Evolutionary conservation across 805 yeast genomes (phyloP).

Genomic region (Maudiozyma pseudohumilis): DNA sequence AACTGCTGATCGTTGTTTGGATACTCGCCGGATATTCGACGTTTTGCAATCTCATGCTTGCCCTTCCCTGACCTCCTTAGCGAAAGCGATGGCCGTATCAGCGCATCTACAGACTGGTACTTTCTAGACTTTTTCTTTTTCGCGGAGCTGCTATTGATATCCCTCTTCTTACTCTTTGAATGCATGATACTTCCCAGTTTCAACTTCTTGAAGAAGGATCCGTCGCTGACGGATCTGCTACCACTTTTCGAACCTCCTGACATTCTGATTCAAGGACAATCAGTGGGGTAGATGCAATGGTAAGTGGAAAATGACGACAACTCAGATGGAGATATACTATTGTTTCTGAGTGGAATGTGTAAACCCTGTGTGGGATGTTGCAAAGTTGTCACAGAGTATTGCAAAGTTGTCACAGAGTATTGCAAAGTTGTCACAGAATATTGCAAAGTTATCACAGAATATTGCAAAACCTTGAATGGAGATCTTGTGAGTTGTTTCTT

Average conservation of each 20-base stretch:
- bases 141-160: neutral
- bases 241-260: neutral
- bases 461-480: too few relatives aligned
- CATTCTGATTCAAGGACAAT: too few relatives aligned
- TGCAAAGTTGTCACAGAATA: too few relatives aligned
- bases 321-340: too few relatives aligned
- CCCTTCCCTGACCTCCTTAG: slow-evolving; percentile 10
- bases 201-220: slow-evolving; percentile 8
- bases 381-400: too few relatives aligned
- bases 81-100: slow-evolving; percentile 8
- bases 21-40: slow-evolving; percentile 9
- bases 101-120: neutral
- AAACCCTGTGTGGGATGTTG: too few relatives aligned
- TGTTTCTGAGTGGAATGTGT: too few relatives aligned
- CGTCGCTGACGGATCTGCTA: slow-evolving; percentile 10
- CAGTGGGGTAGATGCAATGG: too few relatives aligned
- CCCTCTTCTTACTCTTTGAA: neutral
- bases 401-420: too few relatives aligned
- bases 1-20: neutral
- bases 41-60: slow-evolving; percentile 15
- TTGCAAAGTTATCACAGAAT: too few relatives aligned
- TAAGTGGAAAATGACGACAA: too few relatives aligned
- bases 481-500: too few relatives aligned
- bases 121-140: neutral
- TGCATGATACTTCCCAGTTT: slow-evolving; percentile 1